Percentiles rank a stretch among this genome's conserved stretches.
These are phyloP conservation scores for Hericium rajendrae DNA, from an alignment of 768 basidiomycete genomes.

Conservation along the genomic window DNA sequence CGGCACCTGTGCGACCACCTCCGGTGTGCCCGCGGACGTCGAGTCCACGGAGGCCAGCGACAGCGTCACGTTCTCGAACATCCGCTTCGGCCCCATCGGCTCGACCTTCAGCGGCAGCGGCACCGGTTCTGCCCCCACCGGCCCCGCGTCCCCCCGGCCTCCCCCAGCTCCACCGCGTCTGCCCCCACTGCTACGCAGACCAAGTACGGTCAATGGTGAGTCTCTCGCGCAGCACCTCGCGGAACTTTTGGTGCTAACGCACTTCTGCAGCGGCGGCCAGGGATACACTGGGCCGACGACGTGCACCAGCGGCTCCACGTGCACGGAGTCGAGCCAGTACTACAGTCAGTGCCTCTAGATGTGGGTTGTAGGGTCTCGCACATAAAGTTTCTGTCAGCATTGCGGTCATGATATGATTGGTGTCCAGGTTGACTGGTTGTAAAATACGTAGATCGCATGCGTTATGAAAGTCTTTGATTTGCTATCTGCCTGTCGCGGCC, in stretches of 20 bases:
- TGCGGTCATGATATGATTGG: too few species aligned
- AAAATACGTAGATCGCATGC: too few species aligned
- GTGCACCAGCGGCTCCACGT: not conserved
- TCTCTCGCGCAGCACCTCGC: too few species aligned
- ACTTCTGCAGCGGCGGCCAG: not conserved
- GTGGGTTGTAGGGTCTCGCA: not conserved
- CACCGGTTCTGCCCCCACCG: not conserved
- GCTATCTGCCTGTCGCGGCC: too few species aligned
- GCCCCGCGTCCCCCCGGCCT: not conserved
- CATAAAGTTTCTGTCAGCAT: too few species aligned
- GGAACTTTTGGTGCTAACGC: too few species aligned
- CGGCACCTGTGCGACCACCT: slow-evolving; percentile 39
- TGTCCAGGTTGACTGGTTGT: too few species aligned
- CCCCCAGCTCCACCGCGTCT: not conserved
- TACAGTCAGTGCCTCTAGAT: not conserved
- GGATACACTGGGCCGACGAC: not conserved
- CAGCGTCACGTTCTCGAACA: slow-evolving; percentile 44
- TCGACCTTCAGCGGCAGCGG: slow-evolving; percentile 27
- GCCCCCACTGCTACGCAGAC: not conserved
- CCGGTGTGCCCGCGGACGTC: slow-evolving; percentile 36
- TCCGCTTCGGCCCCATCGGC: slow-evolving; percentile 40
- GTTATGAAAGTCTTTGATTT: too few species aligned
- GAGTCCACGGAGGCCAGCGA: slow-evolving; percentile 30
- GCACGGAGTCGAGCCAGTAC: not conserved
- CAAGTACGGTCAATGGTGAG: not conserved